These are phyloP conservation scores for Bocquillonia castaneifolia DNA, from an alignment of 441 rosid genomes.

Conservation along the genomic window DNA sequence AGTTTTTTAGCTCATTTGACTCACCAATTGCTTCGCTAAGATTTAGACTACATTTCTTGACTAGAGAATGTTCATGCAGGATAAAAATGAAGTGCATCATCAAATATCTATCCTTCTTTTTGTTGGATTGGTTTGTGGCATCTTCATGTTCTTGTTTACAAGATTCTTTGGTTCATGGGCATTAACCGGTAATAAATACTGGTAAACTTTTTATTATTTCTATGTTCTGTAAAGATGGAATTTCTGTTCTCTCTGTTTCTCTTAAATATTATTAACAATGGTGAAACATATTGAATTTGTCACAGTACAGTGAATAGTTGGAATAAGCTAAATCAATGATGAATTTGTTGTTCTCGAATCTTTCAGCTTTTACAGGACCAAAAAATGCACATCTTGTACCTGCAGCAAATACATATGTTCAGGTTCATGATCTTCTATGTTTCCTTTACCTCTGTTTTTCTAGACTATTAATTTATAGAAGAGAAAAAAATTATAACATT, in stretches of 20 bases:
- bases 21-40: neutral
- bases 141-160: constrained; percentile 42
- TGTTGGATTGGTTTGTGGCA: constrained; percentile 40
- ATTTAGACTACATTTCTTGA: neutral
- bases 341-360: constrained; percentile 19
- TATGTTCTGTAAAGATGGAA: neutral
- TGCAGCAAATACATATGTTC: constrained; percentile 49
- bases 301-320: neutral
- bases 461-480: neutral
- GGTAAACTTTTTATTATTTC: constrained; percentile 17
- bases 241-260: constrained; percentile 16
- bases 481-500: neutral
- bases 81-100: constrained; percentile 45
- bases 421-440: constrained; percentile 31
- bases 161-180: constrained; percentile 43
- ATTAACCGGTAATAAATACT: constrained; percentile 46
- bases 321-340: constrained; percentile 8
- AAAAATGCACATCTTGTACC: constrained; percentile 42
- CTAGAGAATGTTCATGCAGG: constrained; percentile 25
- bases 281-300: constrained; percentile 3
- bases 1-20: constrained; percentile 10
- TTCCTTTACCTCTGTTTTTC: constrained; percentile 11
- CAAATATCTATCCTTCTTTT: constrained; percentile 46
- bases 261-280: neutral
- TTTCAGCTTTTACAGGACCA: constrained; percentile 48